Percentiles rank a stretch among this genome's conserved stretches.
phyloP scores from a whole-genome alignment of 768 basidiomycete species.

The Pleurotus sapidus region DNA sequence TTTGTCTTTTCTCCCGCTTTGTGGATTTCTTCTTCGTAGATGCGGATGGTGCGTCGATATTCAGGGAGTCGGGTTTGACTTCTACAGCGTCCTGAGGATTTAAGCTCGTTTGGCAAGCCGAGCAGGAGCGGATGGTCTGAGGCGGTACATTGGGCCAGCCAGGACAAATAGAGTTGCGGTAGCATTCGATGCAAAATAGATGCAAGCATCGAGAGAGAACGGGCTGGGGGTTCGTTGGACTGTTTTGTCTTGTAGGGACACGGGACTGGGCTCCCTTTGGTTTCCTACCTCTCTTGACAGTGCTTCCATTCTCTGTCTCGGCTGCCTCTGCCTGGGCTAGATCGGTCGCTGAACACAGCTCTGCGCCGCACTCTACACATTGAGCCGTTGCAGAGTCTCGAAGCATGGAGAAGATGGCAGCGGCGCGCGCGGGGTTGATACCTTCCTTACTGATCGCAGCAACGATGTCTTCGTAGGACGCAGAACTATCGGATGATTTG shows the following conservation, averaged over 20 bases:
- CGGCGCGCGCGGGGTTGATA: conserved; percentile 69
- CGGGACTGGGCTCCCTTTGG: conserved; percentile 56
- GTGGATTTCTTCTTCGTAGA: conserved; percentile 57
- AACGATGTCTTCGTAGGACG: conserved; percentile 77
- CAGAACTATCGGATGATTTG: conserved; percentile 50
- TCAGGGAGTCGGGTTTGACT: conserved; percentile 56
- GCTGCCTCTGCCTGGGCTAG: conserved; percentile 40
- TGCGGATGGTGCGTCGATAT: conserved; percentile 25
- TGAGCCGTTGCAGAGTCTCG: conserved; percentile 86
- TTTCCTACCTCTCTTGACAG: conserved; percentile 46
- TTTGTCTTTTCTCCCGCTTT: conserved; percentile 66
- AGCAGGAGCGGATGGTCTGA: conserved; percentile 63
- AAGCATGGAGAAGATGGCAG: conserved; percentile 80
- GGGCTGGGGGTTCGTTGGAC: conserved; percentile 60
- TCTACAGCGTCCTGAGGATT: conserved; percentile 77
- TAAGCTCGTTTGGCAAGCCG: conserved; percentile 73
- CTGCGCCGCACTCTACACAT: conserved; percentile 83
- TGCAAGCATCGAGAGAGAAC: conserved; percentile 93
- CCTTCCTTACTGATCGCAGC: conserved; percentile 77
- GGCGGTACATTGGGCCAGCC: conserved; percentile 73
- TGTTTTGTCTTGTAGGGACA: conserved; percentile 70
- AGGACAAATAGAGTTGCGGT: conserved; percentile 72
- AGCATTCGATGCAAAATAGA: conserved; percentile 86
- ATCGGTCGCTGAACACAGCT: conserved; percentile 59
- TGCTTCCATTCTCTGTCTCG: conserved; percentile 41